A percentile compares a stretch with the other conserved stretches of the same genome.
These are phyloP conservation scores for Hypoxylon intermedium DNA, from an alignment of 495 filamentous ascomycete species.

Conservation along the genomic window DNA sequence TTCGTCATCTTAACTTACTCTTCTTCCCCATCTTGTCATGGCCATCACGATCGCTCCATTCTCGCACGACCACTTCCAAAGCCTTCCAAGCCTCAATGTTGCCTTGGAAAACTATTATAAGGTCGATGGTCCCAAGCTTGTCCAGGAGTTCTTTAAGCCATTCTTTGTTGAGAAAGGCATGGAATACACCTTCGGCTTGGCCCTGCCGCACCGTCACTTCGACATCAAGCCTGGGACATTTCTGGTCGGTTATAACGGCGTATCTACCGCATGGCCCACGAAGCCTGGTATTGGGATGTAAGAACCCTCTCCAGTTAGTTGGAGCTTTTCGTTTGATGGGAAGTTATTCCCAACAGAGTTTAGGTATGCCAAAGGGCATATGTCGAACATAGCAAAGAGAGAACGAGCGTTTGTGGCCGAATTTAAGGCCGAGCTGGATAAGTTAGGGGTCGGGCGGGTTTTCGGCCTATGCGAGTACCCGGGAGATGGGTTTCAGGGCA, in stretches of 20 bases:
- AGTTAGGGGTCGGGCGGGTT: not conserved
- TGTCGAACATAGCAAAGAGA: not conserved
- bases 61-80: not conserved
- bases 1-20: not conserved
- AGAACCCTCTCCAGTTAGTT: not conserved
- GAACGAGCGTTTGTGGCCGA: not conserved
- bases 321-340: not conserved
- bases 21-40: not conserved
- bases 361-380: not conserved
- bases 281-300: not conserved
- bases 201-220: not conserved
- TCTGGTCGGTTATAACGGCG: not conserved
- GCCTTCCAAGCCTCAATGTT: not conserved
- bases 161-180: not conserved
- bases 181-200: not conserved
- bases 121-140: not conserved
- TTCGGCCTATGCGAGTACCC: not conserved
- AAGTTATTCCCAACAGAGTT: not conserved
- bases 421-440: not conserved
- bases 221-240: not conserved
- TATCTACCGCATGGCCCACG: not conserved
- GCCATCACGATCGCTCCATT: conserved; percentile 11
- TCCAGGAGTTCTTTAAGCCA: not conserved
- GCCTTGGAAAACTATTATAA: not conserved
- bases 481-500: not conserved